A percentile compares a stretch with the other conserved stretches of the same genome.
These are phyloP conservation scores for Beauveria brongniartii DNA, from an alignment of 2,329 filamentous ascomycete species.

Conservation along the genomic window DNA sequence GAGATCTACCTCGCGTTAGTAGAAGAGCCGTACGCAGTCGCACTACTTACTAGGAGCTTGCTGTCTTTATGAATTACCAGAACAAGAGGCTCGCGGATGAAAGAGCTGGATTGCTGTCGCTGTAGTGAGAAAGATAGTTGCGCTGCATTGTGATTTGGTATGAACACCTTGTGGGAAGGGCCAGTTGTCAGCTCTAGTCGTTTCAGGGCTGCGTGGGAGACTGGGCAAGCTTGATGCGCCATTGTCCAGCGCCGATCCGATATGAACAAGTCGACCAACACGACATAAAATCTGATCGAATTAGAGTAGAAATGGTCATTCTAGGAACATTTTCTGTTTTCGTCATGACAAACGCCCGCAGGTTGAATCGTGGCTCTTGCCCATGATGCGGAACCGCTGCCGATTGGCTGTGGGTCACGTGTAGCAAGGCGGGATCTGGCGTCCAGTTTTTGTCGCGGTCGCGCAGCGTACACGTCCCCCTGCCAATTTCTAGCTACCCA, in stretches of 20 bases:
- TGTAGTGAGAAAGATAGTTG: conserved; percentile 1
- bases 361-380: background rate
- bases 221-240: background rate
- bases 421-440: background rate
- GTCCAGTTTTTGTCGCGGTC: conserved; percentile 10
- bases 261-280: background rate
- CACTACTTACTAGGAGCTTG: conserved; percentile 2
- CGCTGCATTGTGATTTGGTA: background rate
- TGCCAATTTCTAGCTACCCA: conserved; percentile 7
- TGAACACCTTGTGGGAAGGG: background rate
- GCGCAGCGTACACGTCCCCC: conserved; percentile 11
- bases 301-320: background rate
- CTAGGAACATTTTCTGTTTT: background rate
- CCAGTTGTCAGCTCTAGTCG: background rate
- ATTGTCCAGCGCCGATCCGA: background rate
- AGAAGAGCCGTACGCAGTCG: no score
- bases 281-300: background rate
- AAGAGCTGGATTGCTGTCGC: background rate
- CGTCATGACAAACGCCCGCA: background rate
- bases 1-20: background rate
- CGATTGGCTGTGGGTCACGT: conserved; percentile 12
- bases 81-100: background rate
- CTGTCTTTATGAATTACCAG: background rate
- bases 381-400: background rate
- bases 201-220: background rate